phyloP scores from a whole-genome alignment of 2,329 filamentous ascomycete genomes.

The Penicillium oxalicum region DNA sequence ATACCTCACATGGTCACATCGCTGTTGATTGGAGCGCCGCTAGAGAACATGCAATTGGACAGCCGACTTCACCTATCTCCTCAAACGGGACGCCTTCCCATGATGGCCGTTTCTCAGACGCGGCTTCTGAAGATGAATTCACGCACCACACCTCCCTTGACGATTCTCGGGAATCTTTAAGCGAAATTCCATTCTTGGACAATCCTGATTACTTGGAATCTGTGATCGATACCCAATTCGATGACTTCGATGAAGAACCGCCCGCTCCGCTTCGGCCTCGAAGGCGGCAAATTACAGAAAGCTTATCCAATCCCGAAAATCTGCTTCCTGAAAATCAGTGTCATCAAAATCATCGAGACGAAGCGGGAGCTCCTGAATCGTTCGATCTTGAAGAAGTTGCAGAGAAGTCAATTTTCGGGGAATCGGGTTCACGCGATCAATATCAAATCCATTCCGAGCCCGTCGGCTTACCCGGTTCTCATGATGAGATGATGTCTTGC shows the following conservation, averaged over 20 bases:
- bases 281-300: conserved; percentile 6
- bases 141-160: conserved; percentile 21
- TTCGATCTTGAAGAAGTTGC: too few relatives aligned
- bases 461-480: too few relatives aligned
- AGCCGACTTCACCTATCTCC: conserved; percentile 15
- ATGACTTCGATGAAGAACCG: conserved; percentile 28
- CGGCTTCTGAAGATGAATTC: conserved; percentile 33
- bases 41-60: too few relatives aligned
- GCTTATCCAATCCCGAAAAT: conserved; percentile 15
- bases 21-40: too few relatives aligned
- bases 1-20: too few relatives aligned
- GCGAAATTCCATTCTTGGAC: conserved; percentile 30
- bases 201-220: conserved; percentile 37
- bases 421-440: too few relatives aligned
- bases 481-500: too few relatives aligned
- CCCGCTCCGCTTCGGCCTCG: conserved; percentile 13
- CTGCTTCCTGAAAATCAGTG: conserved; percentile 14
- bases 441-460: too few relatives aligned
- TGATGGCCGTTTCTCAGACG: conserved; percentile 40
- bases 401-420: too few relatives aligned
- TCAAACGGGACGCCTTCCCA: conserved; percentile 21
- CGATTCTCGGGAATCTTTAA: conserved; percentile 23
- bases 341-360: not conserved
- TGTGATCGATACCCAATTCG: conserved; percentile 31
- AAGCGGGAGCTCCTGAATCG: not conserved